A percentile compares a stretch with the other conserved stretches of the same genome.
phyloP scores from a whole-genome alignment of 2,329 filamentous ascomycete species.

The Sporothrix luriei region DNA sequence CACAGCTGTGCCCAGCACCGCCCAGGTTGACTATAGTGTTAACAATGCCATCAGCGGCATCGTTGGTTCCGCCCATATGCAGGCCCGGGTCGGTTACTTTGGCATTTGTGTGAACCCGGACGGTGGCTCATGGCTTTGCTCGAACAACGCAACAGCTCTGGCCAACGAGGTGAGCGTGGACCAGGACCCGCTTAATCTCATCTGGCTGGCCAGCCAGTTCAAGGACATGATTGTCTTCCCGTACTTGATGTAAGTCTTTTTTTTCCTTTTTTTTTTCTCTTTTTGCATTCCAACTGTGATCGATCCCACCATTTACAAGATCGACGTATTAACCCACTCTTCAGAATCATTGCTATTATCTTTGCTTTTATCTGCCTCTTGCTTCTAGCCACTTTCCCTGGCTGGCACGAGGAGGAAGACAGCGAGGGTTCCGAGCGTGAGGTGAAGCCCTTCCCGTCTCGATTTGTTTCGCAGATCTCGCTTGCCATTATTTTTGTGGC shows the following conservation, averaged over 20 bases:
- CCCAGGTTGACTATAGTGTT: constrained; percentile 89
- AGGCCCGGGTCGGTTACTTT: constrained; percentile 95
- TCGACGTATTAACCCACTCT: constrained; percentile 18
- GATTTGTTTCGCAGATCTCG: constrained; percentile 88
- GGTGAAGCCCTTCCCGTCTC: constrained; percentile 90
- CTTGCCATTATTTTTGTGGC: constrained; percentile 87
- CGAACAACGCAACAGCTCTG: constrained; percentile 92
- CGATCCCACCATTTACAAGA: not conserved
- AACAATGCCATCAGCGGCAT: constrained; percentile 86
- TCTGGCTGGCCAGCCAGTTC: constrained; percentile 96
- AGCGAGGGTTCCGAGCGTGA: constrained; percentile 80
- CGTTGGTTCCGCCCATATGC: constrained; percentile 78
- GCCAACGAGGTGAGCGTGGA: constrained; percentile 87
- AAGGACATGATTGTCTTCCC: constrained; percentile 99
- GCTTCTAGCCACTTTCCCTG: constrained; percentile 92
- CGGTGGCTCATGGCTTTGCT: constrained; percentile 89
- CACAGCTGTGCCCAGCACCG: constrained; percentile 75
- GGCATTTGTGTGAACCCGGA: constrained; percentile 95
- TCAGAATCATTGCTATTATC: constrained; percentile 92
- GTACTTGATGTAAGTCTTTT: constrained; percentile 76
- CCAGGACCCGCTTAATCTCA: constrained; percentile 93
- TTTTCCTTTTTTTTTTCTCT: too few relatives aligned
- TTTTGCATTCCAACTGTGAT: not conserved
- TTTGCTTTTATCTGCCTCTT: constrained; percentile 96
- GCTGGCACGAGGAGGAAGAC: constrained; percentile 92